Conservation (phyloP, 352 stramenopile genomes). For the Pythium myriotylum region DNA sequence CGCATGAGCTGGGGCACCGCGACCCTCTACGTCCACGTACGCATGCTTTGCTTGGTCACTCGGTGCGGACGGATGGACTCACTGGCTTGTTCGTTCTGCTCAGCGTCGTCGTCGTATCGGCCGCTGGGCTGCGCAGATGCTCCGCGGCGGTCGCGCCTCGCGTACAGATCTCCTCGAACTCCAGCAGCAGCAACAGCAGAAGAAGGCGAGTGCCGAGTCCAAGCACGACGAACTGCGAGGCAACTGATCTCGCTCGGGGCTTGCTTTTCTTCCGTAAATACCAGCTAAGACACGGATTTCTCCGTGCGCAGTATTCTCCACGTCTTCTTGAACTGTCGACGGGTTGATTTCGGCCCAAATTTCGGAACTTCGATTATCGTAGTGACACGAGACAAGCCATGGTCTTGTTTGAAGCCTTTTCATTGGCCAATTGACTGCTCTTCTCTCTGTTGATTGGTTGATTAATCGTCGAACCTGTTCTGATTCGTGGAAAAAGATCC, state of each 20-base stretch:
- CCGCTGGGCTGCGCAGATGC: constrained; percentile 84
- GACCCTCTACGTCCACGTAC: constrained; percentile 86
- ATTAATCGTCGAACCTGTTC: background rate
- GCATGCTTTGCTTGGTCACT: constrained; percentile 24
- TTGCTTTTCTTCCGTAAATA: constrained; percentile 13
- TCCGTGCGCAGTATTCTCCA: constrained; percentile 1
- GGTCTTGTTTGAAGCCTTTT: background rate
- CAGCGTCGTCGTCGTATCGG: constrained; percentile 83
- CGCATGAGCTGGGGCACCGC: constrained; percentile 84
- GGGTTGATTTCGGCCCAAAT: constrained; percentile 2
- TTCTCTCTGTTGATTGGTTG: background rate
- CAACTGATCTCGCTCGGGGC: background rate
- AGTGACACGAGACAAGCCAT: constrained; percentile 5
- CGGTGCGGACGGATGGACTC: background rate
- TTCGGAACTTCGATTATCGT: constrained; percentile 9
- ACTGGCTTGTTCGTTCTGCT: constrained; percentile 3
- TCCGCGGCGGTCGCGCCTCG: constrained; percentile 72
- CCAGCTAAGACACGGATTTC: background rate
- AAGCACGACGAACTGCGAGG: constrained; percentile 27
- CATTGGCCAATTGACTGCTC: constrained; percentile 13
- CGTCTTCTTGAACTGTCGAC: constrained; percentile 2
- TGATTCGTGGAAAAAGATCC: constrained; percentile 13
- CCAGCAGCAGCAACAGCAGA: constrained; percentile 33
- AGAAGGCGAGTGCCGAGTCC: constrained; percentile 7
- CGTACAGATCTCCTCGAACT: constrained; percentile 71